Percentiles rank a stretch among this genome's conserved stretches.
phyloP scores from a whole-genome alignment of 2,329 filamentous ascomycete genomes.

The Penicillium sp. region DNA sequence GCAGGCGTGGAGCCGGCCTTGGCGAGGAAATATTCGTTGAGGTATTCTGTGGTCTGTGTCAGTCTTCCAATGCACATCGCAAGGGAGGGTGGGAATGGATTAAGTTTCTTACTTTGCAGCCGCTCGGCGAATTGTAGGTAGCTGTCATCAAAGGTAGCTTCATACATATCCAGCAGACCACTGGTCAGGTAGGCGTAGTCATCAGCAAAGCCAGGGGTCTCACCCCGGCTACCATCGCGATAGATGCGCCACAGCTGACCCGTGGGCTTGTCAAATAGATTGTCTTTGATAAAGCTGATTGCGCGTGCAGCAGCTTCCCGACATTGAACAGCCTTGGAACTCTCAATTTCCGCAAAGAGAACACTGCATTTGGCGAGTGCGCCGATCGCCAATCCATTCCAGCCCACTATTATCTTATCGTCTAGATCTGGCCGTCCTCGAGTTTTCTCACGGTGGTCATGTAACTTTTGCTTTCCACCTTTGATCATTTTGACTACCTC shows the following conservation, averaged over 20 bases:
- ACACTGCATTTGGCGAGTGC: conserved; percentile 77
- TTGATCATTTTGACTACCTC: conserved; percentile 71
- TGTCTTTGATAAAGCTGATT: conserved; percentile 70
- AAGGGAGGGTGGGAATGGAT: not conserved
- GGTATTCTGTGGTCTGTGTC: conserved; percentile 58
- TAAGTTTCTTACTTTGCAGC: conserved; percentile 66
- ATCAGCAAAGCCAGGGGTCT: conserved; percentile 79
- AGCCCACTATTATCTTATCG: conserved; percentile 83
- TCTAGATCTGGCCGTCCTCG: conserved; percentile 79
- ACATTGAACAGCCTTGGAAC: conserved; percentile 63
- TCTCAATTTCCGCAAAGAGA: conserved; percentile 65
- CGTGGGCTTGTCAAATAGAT: conserved; percentile 70
- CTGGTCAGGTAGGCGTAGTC: conserved; percentile 91
- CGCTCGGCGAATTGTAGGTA: conserved; percentile 81
- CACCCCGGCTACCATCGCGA: conserved; percentile 65
- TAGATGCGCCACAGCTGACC: conserved; percentile 75
- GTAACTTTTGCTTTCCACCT: conserved; percentile 69
- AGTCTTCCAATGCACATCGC: not conserved
- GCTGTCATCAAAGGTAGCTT: conserved; percentile 74
- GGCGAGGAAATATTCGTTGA: conserved; percentile 81
- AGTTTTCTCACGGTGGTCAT: conserved; percentile 72
- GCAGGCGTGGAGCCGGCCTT: conserved; percentile 43
- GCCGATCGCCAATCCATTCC: conserved; percentile 87
- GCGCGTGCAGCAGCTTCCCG: conserved; percentile 69
- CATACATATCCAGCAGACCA: conserved; percentile 82